Evolutionary conservation across 768 basidiomycete genomes (phyloP), one percentile per base, ranked within the genome.

Genomic region (Suillus plorans): DNA sequence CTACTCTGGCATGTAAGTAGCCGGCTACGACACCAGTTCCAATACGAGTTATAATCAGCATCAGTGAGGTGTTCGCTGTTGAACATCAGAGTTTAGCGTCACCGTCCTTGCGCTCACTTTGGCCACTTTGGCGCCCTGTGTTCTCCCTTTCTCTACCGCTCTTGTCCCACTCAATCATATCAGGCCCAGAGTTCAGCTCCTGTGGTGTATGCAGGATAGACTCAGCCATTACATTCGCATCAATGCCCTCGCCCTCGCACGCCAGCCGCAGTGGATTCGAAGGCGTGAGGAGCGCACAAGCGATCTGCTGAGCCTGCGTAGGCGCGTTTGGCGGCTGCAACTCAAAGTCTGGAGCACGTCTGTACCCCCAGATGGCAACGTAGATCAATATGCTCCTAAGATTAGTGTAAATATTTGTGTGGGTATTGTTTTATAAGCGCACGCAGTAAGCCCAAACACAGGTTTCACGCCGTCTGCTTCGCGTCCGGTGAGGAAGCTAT

Each of bases 361-460:
- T 80, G 63, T 86, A 87, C 4, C 85, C 87, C 20, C 84, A 73
- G 13, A 70, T 71, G 0, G 87, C 86, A 5, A 78, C 78, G 31
- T 76, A 76, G 60, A 88, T 83, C 25, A 88, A 76, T 58, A 88
- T 86, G 1, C 81, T 76, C 12, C 85, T 87, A 66, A 41, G 31
- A 49, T 50, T 34, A 50, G 39, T 25, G 20, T 16, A 16, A 55
- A 44, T 61, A 20, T 55, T 57, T 39, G 7, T 53, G 31, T 42
- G 60, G 2, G 37, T 18, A 47, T 14, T 45, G 7, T 56, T 25
- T 39, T 44, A 41, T 31, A 28, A 4, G 34, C 22, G 31, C 73
- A 95, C 93, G 94, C 87, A 36, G 94, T 97, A 10, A 97, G 77
- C 9, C 94, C 94, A 68, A 88, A 92, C 0, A 96, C 86, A n/a